Percentiles rank a stretch among this genome's conserved stretches.
phyloP scores from a whole-genome alignment of 768 basidiomycete species.

The Tricholoma sp. region DNA sequence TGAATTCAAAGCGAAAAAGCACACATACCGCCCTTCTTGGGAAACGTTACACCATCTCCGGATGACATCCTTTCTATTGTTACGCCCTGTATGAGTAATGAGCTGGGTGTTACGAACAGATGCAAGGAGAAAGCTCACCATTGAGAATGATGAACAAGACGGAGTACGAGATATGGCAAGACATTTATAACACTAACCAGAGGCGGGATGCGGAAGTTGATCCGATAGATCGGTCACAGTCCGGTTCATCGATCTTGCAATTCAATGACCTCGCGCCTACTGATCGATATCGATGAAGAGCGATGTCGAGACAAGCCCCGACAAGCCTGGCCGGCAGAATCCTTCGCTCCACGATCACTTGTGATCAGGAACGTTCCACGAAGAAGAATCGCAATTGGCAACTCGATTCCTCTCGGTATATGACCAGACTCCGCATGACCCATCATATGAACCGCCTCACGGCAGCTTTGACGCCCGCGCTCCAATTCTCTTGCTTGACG shows the following conservation, averaged over 20 bases:
- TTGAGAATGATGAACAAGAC: slow-evolving; percentile 19
- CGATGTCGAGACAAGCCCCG: neutral
- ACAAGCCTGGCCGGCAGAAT: neutral
- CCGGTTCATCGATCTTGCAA: slow-evolving; percentile 16
- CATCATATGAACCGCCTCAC: neutral
- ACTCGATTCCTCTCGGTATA: neutral
- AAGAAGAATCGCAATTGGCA: neutral
- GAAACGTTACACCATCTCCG: slow-evolving; percentile 63
- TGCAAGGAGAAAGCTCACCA: slow-evolving; percentile 25
- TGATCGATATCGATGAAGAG: slow-evolving; percentile 10
- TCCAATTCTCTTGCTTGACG: neutral
- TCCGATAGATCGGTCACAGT: slow-evolving; percentile 48
- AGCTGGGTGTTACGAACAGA: slow-evolving; percentile 10
- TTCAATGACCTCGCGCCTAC: neutral
- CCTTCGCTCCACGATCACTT: slow-evolving; percentile 10
- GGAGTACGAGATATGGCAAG: slow-evolving; percentile 20
- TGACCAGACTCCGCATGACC: neutral
- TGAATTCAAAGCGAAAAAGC: slow-evolving; percentile 2
- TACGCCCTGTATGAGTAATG: slow-evolving; percentile 51
- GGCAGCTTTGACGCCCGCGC: neutral
- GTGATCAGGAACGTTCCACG: neutral
- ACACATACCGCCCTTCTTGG: slow-evolving; percentile 64
- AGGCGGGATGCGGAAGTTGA: slow-evolving; percentile 74
- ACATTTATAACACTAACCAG: slow-evolving; percentile 41
- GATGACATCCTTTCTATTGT: slow-evolving; percentile 49